Base-by-base conservation (phyloP, 1,284 basidiomycete species). In the Sanghuangporus sanghuang region DNA sequence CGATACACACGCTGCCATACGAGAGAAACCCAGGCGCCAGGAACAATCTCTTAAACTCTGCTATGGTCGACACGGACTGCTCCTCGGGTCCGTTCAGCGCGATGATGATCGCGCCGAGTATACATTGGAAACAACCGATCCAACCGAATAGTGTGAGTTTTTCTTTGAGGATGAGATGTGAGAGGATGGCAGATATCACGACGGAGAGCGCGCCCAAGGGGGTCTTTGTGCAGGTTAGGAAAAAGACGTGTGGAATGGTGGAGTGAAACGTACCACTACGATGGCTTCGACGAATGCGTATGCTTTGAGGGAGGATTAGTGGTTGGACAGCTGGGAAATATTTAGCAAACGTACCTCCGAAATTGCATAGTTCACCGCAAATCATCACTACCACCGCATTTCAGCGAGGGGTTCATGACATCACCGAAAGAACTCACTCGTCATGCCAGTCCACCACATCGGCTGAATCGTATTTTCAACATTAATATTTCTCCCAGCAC, bases 161-260 rank as follows among this genome's bases (percentile, higher is more conserved):
- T 75, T 99, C 97, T 59, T 96, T 90, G 70, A 98, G 87, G 77
- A 98, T 92, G 70, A 97, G 83, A 52, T 94, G 95, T 9, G 95
- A 96, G 21, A 98, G 80, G 35, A 97, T 90, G 42, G 96, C 96
- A 70, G 92, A 96, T 68, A 98, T 84, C 70, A 99, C 96, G 68
- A 99, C 97, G 16, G 95, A 96, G 62, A 99, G 85, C 3, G 96
- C 95, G 53, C 96, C 96, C 70, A 99, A 85, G 1, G 96, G 96
- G n/a, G 95, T 96, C 83, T 93, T 71, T 67, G 49, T 27, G 66
- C 68, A 36, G 46, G 12, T 40, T 36, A 16, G 62, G 14, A 44
- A 57, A 69, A 49, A 63, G 63, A 46, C 39, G 59, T 50, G 46
- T 42, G 59, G 14, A 16, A 32, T 71, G 67, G 14, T 69, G 65